A percentile compares a stretch with the other conserved stretches of the same genome.
Evolutionary conservation across 768 basidiomycete species (phyloP).

Genomic region (Tylopilus vinaceipallidus): DNA sequence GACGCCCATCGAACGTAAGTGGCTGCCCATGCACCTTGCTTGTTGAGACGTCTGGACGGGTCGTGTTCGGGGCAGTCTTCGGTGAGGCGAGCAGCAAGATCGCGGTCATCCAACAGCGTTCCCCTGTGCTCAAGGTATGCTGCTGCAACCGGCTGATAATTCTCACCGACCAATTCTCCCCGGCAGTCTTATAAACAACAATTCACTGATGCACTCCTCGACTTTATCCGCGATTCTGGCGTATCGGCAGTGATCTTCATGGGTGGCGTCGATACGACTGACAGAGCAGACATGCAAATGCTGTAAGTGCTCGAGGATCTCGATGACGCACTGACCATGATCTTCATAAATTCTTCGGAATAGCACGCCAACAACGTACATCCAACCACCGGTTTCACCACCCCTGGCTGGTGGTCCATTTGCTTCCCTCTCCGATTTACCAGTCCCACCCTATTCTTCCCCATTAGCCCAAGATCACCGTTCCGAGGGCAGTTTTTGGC

Average conservation of each 20-base stretch:
- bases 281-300: conserved; percentile 78
- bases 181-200: conserved; percentile 63
- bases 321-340: neutral
- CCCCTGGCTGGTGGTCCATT: conserved; percentile 45
- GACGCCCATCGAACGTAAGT: conserved; percentile 73
- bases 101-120: conserved; percentile 74
- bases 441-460: conserved; percentile 54
- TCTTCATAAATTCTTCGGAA: conserved; percentile 3
- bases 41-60: neutral
- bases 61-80: conserved; percentile 49
- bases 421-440: conserved; percentile 42
- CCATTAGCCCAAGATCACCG: conserved; percentile 39
- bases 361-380: conserved; percentile 67
- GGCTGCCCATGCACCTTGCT: neutral
- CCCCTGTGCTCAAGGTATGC: conserved; percentile 72
- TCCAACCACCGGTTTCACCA: conserved; percentile 45
- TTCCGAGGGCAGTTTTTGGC: conserved; percentile 25
- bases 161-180: neutral
- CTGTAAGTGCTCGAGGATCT: conserved; percentile 43
- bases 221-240: conserved; percentile 52
- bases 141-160: neutral
- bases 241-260: conserved; percentile 59
- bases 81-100: conserved; percentile 48
- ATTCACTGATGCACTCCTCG: conserved; percentile 55
- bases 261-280: conserved; percentile 71